These are phyloP conservation scores for Chalaropsis thielavioides DNA, from an alignment of 2,329 filamentous ascomycete species.

Conservation along the genomic window DNA sequence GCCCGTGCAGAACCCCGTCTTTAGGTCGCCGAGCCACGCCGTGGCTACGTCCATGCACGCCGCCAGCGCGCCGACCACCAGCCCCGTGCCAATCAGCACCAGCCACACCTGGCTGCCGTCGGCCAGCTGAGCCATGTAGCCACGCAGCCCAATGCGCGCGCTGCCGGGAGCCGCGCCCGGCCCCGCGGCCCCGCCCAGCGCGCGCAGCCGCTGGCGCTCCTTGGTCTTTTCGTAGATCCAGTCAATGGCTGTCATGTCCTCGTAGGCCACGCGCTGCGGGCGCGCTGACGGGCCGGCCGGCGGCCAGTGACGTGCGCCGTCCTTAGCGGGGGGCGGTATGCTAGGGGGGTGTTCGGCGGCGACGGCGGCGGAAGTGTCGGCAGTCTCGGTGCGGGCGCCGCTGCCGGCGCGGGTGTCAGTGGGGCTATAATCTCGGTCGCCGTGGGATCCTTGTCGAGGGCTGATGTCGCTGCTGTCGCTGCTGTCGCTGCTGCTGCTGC, in stretches of 20 bases:
- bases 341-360: too few relatives aligned
- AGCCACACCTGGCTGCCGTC: constrained; percentile 90
- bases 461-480: constrained; percentile 21
- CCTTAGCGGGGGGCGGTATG: constrained; percentile 27
- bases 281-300: constrained; percentile 42
- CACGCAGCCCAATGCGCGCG: constrained; percentile 44
- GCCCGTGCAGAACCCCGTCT: constrained; percentile 74
- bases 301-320: constrained; percentile 48
- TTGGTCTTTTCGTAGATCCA: constrained; percentile 99
- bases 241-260: constrained; percentile 92
- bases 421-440: constrained; percentile 20
- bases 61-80: constrained; percentile 70
- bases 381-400: neutral
- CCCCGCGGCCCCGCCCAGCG: constrained; percentile 33
- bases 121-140: constrained; percentile 55
- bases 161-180: constrained; percentile 40
- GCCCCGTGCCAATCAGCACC: constrained; percentile 69
- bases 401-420: constrained; percentile 21
- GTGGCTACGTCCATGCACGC: constrained; percentile 81
- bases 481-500: constrained; percentile 29
- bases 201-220: constrained; percentile 75
- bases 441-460: constrained; percentile 27
- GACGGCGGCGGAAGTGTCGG: too few relatives aligned
- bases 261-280: constrained; percentile 70
- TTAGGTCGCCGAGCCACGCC: constrained; percentile 87